These are phyloP conservation scores for Uronychia binucleata DNA, from an alignment of 73 alveolate genomes.

Conservation along the genomic window DNA sequence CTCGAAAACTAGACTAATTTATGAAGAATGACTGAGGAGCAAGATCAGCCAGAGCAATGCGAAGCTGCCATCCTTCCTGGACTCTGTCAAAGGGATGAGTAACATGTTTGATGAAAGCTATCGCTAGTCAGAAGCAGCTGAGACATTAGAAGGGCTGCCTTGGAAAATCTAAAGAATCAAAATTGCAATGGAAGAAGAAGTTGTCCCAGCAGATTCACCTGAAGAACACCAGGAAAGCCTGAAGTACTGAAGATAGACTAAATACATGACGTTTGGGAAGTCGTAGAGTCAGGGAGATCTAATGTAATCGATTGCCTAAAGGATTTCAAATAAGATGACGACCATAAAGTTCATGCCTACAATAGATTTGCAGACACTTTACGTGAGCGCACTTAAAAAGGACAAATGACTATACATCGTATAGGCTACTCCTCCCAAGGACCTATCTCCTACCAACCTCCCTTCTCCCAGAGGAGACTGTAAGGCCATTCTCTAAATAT, in stretches of 20 bases:
- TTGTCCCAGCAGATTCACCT: background rate
- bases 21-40: background rate
- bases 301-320: background rate
- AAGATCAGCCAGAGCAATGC: background rate
- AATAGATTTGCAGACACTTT: background rate
- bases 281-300: background rate
- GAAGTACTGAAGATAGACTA: too few relatives aligned
- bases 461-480: background rate
- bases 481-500: too few relatives aligned
- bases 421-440: background rate
- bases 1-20: conserved; percentile 32
- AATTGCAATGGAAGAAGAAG: background rate
- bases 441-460: background rate
- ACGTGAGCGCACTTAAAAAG: background rate
- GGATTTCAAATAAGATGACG: too few relatives aligned
- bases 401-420: background rate
- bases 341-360: background rate
- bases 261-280: background rate
- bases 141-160: too few relatives aligned
- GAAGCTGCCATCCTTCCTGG: background rate
- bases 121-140: too few relatives aligned
- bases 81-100: background rate
- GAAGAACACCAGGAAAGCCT: background rate
- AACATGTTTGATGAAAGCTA: background rate
- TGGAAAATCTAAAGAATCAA: too few relatives aligned